Base-by-base conservation (phyloP, 1,284 basidiomycete species). In the Ganoderma multipileum region DNA sequence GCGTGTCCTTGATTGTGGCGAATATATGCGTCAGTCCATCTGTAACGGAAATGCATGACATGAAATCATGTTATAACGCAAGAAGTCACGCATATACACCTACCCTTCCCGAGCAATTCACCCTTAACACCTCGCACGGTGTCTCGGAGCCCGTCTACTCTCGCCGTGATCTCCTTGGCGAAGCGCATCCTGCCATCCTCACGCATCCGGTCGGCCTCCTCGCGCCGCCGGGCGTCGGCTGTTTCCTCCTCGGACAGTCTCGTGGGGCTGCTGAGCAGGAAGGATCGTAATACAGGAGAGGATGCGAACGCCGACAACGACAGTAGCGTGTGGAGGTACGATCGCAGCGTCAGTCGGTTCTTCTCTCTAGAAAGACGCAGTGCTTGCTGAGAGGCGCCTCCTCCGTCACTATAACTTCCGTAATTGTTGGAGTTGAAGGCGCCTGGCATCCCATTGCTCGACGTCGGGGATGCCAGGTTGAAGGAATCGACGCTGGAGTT, bases 321-420 rank as follows among this genome's bases (percentile, higher is more conserved):
- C 54, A 99, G 84, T 26, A 99, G 84, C 0, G 89, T 82, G 73
- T 94, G 92, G 18, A 99, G 85, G 80, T 99, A 99, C 0, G 96
- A 94, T 28, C 98, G 89, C 9, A 99, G 87, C 0, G 98, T 99
- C 9, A 99, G 84, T 8, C 98, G 87, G 76, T 99, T 99, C 86
- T 96, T 97, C 80, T 99, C 98, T 36, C 96, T 86, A 0, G 94
- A 85, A 20, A 98, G 86, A 30, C 90, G 89, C 39, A 74, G 65
- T 4, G 78, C 76, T 44, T 75, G 71, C 12, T 74, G 71, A 4
- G 68, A 47, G 23, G 73, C 55, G 2, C 72, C 69, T 9, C 71
- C 66, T 18, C 26, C 39, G 23, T 39, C 38, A 18, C 8, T 7
- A 20, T 60, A 41, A 3, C 58, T 39, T 11, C 36, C 38, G 23